Percentiles rank a stretch among this genome's conserved stretches.
These are phyloP conservation scores for Geranomyces variabilis DNA, from an alignment of 192 early-diverging fungal species.

Conservation along the genomic window DNA sequence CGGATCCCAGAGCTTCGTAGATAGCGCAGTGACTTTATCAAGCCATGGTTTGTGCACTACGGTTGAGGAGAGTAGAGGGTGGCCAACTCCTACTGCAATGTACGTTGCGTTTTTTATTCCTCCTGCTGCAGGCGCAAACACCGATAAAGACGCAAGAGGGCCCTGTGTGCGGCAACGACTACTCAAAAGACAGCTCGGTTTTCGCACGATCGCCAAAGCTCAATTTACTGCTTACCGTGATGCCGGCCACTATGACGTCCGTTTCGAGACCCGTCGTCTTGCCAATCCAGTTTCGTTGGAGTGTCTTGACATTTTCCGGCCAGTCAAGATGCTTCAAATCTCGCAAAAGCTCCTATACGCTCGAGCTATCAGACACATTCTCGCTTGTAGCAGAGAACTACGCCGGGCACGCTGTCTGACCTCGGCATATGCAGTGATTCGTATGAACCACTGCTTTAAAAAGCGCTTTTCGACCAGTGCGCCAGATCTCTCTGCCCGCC, in stretches of 20 bases:
- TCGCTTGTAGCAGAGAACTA: too few relatives aligned
- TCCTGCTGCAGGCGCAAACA: neutral
- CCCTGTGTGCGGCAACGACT: too few relatives aligned
- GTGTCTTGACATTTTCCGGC: slow-evolving; percentile 86
- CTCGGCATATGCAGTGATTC: slow-evolving; percentile 83
- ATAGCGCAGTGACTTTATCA: neutral
- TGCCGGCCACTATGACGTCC: neutral
- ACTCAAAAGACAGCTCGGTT: too few relatives aligned
- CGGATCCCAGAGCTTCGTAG: neutral
- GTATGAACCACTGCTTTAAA: slow-evolving; percentile 92
- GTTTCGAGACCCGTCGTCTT: slow-evolving; percentile 67
- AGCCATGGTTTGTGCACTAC: neutral
- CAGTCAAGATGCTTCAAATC: slow-evolving; percentile 81
- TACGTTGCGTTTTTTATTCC: neutral
- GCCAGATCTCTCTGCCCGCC: slow-evolving; percentile 88
- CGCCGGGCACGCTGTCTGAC: slow-evolving; percentile 35
- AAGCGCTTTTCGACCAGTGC: slow-evolving; percentile 84
- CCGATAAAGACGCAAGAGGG: neutral
- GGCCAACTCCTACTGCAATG: slow-evolving; percentile 39
- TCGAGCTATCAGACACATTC: neutral
- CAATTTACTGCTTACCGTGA: too few relatives aligned
- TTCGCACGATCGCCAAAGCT: too few relatives aligned
- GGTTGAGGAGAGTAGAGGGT: slow-evolving; percentile 31
- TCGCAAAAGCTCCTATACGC: slow-evolving; percentile 61
- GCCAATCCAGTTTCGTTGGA: slow-evolving; percentile 94